A percentile compares a stretch with the other conserved stretches of the same genome.
Conservation (phyloP, 75 land plant genomes). For the Chamaecyparis obtusa region DNA sequence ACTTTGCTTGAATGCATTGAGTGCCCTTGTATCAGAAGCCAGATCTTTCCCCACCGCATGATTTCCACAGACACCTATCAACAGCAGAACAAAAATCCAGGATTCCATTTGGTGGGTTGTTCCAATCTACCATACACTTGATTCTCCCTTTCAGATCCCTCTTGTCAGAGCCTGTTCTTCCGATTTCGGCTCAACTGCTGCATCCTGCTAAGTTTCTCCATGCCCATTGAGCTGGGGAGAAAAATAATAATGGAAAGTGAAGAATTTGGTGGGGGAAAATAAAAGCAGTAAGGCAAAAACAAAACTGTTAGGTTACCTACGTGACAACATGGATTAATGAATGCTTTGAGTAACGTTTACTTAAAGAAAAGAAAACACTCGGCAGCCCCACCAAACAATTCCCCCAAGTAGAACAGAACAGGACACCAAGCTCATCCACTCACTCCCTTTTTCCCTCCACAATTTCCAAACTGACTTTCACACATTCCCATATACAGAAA, state of each 20-base stretch:
- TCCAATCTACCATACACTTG: not conserved
- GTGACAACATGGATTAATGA: not conserved
- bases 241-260: not conserved
- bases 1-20: constrained; percentile 31
- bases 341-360: not conserved
- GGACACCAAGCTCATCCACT: not conserved
- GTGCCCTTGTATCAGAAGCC: constrained; percentile 33
- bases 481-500: not conserved
- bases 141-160: not conserved
- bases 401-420: not conserved
- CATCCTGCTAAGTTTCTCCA: not conserved
- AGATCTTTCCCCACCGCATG: constrained; percentile 21
- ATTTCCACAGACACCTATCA: not conserved
- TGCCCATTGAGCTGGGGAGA: not conserved
- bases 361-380: not conserved
- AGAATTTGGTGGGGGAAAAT: too few species aligned
- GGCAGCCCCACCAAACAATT: not conserved
- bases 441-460: not conserved
- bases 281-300: not conserved
- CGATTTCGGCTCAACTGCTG: not conserved
- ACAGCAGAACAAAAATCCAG: not conserved
- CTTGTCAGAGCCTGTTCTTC: not conserved
- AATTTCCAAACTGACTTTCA: not conserved
- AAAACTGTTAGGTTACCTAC: constrained; percentile 1
- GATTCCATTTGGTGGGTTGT: not conserved